phyloP scores from a whole-genome alignment of 345 rosid genomes.

The Populus deltoides region DNA sequence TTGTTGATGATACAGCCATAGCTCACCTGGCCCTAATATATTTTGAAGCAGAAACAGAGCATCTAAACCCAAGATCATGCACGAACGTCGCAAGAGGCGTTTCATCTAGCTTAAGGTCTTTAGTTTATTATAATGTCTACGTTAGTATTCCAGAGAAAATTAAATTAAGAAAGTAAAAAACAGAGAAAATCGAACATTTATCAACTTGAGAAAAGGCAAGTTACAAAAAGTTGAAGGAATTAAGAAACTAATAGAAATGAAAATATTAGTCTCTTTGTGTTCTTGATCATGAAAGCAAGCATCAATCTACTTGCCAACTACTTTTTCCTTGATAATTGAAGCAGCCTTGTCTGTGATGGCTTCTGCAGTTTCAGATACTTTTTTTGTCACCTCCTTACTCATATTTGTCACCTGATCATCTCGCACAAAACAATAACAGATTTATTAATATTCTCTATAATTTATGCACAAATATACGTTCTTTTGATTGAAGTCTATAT shows the following conservation, averaged over 20 bases:
- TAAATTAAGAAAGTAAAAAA: neutral
- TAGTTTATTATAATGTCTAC: neutral
- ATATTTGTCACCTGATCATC: conserved; percentile 14
- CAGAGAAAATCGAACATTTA: neutral
- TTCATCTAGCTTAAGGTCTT: no score
- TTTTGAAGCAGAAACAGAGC: no score
- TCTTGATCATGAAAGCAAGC: neutral
- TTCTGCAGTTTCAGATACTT: conserved; percentile 21
- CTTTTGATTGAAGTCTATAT: neutral
- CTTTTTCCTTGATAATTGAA: conserved; percentile 25
- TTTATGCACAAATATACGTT: neutral
- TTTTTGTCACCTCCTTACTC: conserved; percentile 18
- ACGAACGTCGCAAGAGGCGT: no score
- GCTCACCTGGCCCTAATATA: no score
- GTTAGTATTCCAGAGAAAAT: neutral
- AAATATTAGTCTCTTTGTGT: neutral
- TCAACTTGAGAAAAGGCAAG: neutral
- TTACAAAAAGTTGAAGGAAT: neutral
- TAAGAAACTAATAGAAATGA: neutral
- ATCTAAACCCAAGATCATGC: no score
- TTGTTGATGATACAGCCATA: no score
- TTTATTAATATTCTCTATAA: neutral
- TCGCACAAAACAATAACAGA: neutral
- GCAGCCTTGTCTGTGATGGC: conserved; percentile 24
- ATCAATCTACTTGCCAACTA: conserved; percentile 11